Evolutionary conservation across 2,329 filamentous ascomycete species (phyloP).

Genomic region (Exophiala calicioides): DNA sequence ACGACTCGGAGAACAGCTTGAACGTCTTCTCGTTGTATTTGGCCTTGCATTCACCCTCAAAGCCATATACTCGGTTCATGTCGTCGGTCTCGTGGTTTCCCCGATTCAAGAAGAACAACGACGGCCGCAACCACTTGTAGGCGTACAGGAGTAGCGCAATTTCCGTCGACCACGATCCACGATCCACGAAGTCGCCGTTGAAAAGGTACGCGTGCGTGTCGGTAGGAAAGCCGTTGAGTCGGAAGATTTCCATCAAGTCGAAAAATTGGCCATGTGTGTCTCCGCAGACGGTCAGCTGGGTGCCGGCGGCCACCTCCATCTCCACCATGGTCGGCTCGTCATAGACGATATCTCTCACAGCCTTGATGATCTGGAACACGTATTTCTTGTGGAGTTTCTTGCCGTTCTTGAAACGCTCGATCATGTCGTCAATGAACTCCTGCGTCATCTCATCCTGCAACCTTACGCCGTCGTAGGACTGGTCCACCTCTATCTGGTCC

Average conservation of each 20-base stretch:
- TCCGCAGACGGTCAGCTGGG: slow-evolving; percentile 88
- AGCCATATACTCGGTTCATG: slow-evolving; percentile 98
- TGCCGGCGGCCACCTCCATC: slow-evolving; percentile 74
- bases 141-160: slow-evolving; percentile 91
- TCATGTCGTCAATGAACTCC: slow-evolving; percentile 98
- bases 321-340: slow-evolving; percentile 97
- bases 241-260: slow-evolving; percentile 94
- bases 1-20: slow-evolving; percentile 97
- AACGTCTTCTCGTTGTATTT: slow-evolving; percentile 97
- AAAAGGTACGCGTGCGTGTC: slow-evolving; percentile 94
- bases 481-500: slow-evolving; percentile 79
- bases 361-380: slow-evolving; percentile 92
- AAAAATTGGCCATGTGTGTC: slow-evolving; percentile 99
- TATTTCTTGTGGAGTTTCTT: slow-evolving; percentile 97
- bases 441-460: slow-evolving; percentile 85
- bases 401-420: slow-evolving; percentile 88
- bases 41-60: slow-evolving; percentile 96
- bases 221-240: slow-evolving; percentile 79
- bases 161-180: slow-evolving; percentile 97
- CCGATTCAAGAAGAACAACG: slow-evolving; percentile 89
- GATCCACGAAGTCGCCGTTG: slow-evolving; percentile 98
- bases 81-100: slow-evolving; percentile 99
- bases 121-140: slow-evolving; percentile 92
- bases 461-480: slow-evolving; percentile 79
- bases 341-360: slow-evolving; percentile 85